Evolutionary conservation across 2,329 filamentous ascomycete species (phyloP).

Genomic region (Neobulgaria alba): DNA sequence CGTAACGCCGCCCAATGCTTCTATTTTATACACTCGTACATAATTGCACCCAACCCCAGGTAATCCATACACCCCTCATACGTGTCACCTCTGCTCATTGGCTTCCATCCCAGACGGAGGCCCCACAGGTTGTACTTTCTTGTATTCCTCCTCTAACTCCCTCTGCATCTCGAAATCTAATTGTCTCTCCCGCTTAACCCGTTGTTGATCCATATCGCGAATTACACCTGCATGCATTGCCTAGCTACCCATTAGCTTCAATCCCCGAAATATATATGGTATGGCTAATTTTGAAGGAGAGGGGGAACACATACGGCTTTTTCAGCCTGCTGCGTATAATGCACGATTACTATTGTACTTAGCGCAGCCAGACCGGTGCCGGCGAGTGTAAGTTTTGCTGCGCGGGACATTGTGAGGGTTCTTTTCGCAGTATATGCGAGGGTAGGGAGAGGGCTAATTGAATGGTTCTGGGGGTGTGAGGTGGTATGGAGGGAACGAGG

Average conservation of each 20-base stretch:
- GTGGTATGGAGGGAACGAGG: not conserved
- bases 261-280: too few relatives aligned
- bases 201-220: conserved; percentile 89
- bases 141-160: conserved; percentile 79
- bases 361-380: conserved; percentile 69
- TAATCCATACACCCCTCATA: too few relatives aligned
- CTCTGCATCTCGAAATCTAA: conserved; percentile 91
- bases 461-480: not conserved
- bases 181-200: conserved; percentile 81
- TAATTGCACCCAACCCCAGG: too few relatives aligned
- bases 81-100: too few relatives aligned
- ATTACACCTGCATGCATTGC: conserved; percentile 94
- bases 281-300: not conserved
- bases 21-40: too few relatives aligned
- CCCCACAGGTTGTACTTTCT: conserved; percentile 82
- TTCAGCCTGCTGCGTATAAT: conserved; percentile 80
- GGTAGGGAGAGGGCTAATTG: not conserved
- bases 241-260: too few relatives aligned
- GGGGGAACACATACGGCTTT: conserved; percentile 50
- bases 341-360: conserved; percentile 74
- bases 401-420: conserved; percentile 63
- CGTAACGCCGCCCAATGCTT: too few relatives aligned
- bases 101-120: too few relatives aligned
- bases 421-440: not conserved
- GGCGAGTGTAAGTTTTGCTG: conserved; percentile 77